Evolutionary conservation across 495 filamentous ascomycete species (phyloP), one percentile per base, ranked within the genome.

Genomic region (Talaromyces borbonicus): DNA sequence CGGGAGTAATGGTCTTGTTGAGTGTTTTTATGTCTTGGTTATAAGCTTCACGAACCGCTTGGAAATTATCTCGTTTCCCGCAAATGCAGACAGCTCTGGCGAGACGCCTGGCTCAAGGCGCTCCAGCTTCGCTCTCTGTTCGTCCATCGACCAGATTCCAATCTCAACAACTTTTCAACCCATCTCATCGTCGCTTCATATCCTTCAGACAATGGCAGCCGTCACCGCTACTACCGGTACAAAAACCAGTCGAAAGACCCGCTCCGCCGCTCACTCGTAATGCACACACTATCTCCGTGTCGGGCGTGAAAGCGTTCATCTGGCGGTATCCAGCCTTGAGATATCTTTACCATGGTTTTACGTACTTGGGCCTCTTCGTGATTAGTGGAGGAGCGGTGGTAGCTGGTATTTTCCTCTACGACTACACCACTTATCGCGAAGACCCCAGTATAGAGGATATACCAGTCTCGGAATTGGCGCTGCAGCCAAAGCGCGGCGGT

Each of bases 351-450:
- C 47, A 73, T 48, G 57, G 62, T 1, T 74, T 80, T 46, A 66
- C 73, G 19, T 77, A 69, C 52, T 66, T 72, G 15, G 84, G 84
- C 14, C 68, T 81, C 46, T 71, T 84, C 48, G 68, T 79, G 23
- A 42, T 80, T 23, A 63, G 73, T 31, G 58, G 65, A 38, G 69
- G 75, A 27, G 66, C 62, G 8, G 50, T 75, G 2, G 73, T 97
- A 2, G 56, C 86, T 22, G 85, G 73, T 9, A 95, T 99, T 72
- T 97, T 99, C 67, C 53, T 92, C 54, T 99, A 95, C 64, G 93
- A 99, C 72, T 81, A 87, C 12, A 84, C 79, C 37, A 97, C 93
- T 8, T 97, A 97, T 63, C 78, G 78, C 35, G 80, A 85, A 48
- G 67, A 77, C 38, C 62, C 74, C 0, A 74, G 62, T 12, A 74